These are phyloP conservation scores for Boletellus deceptivus DNA, from an alignment of 1,284 basidiomycete species.

Conservation along the genomic window DNA sequence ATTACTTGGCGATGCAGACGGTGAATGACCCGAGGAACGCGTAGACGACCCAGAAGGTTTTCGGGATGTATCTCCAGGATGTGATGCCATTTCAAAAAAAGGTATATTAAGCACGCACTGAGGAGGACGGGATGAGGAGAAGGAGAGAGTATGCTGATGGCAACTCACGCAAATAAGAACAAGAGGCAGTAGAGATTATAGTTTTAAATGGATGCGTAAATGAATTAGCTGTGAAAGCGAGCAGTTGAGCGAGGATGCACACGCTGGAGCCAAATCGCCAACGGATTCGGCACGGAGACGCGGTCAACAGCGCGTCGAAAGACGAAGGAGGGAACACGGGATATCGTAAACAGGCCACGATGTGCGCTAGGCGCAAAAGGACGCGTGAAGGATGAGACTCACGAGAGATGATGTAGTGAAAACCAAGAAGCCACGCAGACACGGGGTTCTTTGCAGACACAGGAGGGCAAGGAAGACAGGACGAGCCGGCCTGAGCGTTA, in stretches of 20 bases:
- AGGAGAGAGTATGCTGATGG: slow-evolving; percentile 4
- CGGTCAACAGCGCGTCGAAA: slow-evolving; percentile 32
- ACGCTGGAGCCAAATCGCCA: slow-evolving; percentile 17
- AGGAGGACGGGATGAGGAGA: slow-evolving; percentile 18
- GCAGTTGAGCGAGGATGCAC: slow-evolving; percentile 23
- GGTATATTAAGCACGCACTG: slow-evolving; percentile 34
- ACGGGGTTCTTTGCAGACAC: slow-evolving; percentile 16
- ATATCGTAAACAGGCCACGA: slow-evolving; percentile 35
- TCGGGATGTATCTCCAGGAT: slow-evolving; percentile 50
- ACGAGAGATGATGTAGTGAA: slow-evolving; percentile 35
- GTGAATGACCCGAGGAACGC: slow-evolving; percentile 60
- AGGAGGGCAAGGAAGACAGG: slow-evolving; percentile 14
- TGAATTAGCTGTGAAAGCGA: slow-evolving; percentile 36
- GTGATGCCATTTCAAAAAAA: slow-evolving; percentile 46
- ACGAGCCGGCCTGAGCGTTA: slow-evolving; percentile 14
- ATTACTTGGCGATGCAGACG: slow-evolving; percentile 52
- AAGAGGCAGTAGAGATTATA: slow-evolving; percentile 32
- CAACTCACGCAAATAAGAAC: slow-evolving; percentile 33
- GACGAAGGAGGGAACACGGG: slow-evolving; percentile 10
- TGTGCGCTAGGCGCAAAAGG: slow-evolving; percentile 34
- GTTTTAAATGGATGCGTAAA: slow-evolving; percentile 33
- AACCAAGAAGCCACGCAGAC: slow-evolving; percentile 23
- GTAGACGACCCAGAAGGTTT: slow-evolving; percentile 68
- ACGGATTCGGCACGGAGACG: slow-evolving; percentile 30
- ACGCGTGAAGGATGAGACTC: slow-evolving; percentile 38